phyloP scores from a whole-genome alignment of 2,329 filamentous ascomycete genomes.

The Dothistroma pini region DNA sequence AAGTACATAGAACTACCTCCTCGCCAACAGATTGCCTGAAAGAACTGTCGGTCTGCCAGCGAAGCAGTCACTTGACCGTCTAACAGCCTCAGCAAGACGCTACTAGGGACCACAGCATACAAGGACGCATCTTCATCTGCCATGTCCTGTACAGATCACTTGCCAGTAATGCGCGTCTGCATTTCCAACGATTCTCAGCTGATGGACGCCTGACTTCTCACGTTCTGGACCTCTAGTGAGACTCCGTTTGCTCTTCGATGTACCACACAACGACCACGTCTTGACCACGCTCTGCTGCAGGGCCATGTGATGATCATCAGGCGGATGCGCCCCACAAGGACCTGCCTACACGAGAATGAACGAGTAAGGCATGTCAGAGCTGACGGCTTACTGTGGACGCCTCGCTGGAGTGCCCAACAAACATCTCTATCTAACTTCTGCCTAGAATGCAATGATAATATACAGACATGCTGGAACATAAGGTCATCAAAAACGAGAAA shows the following conservation, averaged over 20 bases:
- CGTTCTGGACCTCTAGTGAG: background rate
- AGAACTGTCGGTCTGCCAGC: background rate
- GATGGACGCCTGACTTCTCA: background rate
- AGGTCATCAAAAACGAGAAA: background rate
- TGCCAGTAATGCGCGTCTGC: background rate
- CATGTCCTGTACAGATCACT: background rate
- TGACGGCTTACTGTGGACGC: background rate
- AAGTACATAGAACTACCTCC: background rate
- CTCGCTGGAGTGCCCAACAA: background rate
- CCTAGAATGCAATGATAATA: background rate
- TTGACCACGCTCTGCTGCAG: background rate
- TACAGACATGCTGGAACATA: background rate
- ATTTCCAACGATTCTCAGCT: background rate
- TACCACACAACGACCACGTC: background rate
- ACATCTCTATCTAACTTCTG: background rate
- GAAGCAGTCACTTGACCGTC: background rate
- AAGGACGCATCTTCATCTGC: background rate
- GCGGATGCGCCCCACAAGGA: background rate
- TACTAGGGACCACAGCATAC: background rate
- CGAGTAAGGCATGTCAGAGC: background rate
- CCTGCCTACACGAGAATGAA: background rate
- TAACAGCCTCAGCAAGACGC: background rate
- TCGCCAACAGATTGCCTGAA: background rate
- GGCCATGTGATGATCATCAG: background rate
- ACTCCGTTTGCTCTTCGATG: background rate